phyloP scores from a whole-genome alignment of 139 green algal species.

The Zygnema circumcarinatum region DNA sequence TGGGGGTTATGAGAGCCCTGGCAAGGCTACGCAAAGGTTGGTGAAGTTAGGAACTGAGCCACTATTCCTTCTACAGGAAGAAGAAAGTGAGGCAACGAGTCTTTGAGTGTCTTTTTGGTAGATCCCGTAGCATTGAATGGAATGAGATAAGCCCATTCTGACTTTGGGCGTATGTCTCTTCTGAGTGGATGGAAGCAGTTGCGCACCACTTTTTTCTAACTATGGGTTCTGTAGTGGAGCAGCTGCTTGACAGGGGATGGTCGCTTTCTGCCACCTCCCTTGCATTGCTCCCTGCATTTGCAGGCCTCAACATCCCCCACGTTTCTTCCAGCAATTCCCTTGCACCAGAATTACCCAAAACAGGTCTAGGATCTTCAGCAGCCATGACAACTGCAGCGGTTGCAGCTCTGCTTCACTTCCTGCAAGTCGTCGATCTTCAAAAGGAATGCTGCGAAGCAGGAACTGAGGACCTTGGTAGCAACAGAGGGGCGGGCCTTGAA shows the following conservation, averaged over 20 bases:
- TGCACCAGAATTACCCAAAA: constrained; percentile 49
- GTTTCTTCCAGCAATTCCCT: background rate
- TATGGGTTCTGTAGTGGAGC: background rate
- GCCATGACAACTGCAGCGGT: constrained; percentile 55
- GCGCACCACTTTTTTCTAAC: background rate
- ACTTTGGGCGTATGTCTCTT: no score
- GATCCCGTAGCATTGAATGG: no score
- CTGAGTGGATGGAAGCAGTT: no score
- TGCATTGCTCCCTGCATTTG: constrained; percentile 22
- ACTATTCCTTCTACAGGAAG: no score
- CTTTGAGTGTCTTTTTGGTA: no score
- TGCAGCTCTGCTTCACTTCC: constrained; percentile 35
- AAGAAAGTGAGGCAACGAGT: no score
- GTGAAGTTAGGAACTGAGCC: no score
- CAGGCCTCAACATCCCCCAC: background rate
- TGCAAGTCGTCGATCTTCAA: background rate
- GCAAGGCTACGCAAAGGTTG: no score
- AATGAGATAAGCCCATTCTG: no score
- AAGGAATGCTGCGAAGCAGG: background rate
- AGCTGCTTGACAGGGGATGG: constrained; percentile 31
- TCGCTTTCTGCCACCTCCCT: constrained; percentile 38
- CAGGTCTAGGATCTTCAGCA: constrained; percentile 53
- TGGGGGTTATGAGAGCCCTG: no score
- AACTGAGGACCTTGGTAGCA: background rate
- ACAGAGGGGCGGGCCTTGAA: background rate